Percentiles rank a stretch among this genome's conserved stretches.
Evolutionary conservation across 23 red algal species (phyloP).

Genomic region (Gracilaria domingensis): DNA sequence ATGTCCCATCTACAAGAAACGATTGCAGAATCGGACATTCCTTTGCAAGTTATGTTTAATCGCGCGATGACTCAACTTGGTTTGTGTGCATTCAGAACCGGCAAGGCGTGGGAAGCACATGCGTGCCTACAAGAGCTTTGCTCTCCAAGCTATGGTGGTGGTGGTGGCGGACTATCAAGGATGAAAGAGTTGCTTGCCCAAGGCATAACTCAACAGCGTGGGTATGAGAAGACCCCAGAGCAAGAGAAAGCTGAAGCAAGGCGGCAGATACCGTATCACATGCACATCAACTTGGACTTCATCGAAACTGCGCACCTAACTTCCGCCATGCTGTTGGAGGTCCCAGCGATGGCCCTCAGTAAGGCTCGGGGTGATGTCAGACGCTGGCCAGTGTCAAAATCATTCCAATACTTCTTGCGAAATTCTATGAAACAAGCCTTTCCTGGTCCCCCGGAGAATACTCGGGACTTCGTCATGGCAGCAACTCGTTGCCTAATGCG

Average conservation of each 20-base stretch:
- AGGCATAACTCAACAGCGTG: conserved; percentile 76
- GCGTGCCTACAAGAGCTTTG: conserved; percentile 92
- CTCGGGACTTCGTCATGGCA: conserved; percentile 93
- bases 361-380: conserved; percentile 73
- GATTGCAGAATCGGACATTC: conserved; percentile 78
- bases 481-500: conserved; percentile 85
- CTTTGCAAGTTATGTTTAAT: conserved; percentile 95
- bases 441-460: conserved; percentile 96
- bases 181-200: conserved; percentile 98
- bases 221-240: conserved; percentile 90
- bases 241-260: conserved; percentile 92
- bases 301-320: conserved; percentile 96
- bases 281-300: conserved; percentile 96
- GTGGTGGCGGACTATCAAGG: conserved; percentile 75
- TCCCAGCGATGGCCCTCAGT: conserved; percentile 91
- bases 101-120: conserved; percentile 85
- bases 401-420: conserved; percentile 96
- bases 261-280: conserved; percentile 97
- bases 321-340: conserved; percentile 97
- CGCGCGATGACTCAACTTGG: conserved; percentile 99
- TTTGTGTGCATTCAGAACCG: conserved; percentile 94
- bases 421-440: conserved; percentile 91
- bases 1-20: conserved; percentile 99
- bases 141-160: conserved; percentile 83
- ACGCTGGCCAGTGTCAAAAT: conserved; percentile 74